Evolutionary conservation across 2,329 filamentous ascomycete species (phyloP).

Genomic region (Tricladium varicosporioides): DNA sequence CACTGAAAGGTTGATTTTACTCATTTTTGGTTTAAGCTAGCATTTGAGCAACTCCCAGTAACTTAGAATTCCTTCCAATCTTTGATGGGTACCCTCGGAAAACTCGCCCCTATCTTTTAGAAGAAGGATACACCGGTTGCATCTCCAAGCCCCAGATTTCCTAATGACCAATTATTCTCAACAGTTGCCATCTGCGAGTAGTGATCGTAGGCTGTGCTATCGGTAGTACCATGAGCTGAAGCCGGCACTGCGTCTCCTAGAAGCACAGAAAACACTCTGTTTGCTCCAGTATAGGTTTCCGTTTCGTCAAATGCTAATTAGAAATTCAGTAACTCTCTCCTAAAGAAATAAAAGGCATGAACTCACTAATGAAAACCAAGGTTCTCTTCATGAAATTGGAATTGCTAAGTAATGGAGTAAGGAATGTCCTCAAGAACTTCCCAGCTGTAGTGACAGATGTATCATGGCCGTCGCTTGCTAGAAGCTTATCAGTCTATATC

Average conservation of each 20-base stretch:
- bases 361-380: conserved; percentile 63
- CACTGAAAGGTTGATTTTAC: no score
- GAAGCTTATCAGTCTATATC: not conserved
- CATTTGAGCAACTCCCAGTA: no score
- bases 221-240: conserved; percentile 60
- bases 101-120: not conserved
- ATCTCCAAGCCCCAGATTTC: conserved; percentile 55
- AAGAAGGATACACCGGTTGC: conserved; percentile 48
- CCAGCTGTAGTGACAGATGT: conserved; percentile 66
- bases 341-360: conserved; percentile 49
- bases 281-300: conserved; percentile 61
- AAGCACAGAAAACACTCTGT: conserved; percentile 67
- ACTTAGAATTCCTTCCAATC: no score
- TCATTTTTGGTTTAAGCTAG: no score
- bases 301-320: conserved; percentile 71
- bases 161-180: conserved; percentile 65
- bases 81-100: no score
- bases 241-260: conserved; percentile 69
- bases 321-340: no score
- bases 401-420: conserved; percentile 67
- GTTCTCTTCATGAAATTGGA: conserved; percentile 71
- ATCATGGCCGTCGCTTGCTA: conserved; percentile 72
- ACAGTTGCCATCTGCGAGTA: conserved; percentile 65
- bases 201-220: conserved; percentile 68
- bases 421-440: conserved; percentile 63